Evolutionary conservation across 768 basidiomycete species (phyloP).

Genomic region (Boletellus emodensis): DNA sequence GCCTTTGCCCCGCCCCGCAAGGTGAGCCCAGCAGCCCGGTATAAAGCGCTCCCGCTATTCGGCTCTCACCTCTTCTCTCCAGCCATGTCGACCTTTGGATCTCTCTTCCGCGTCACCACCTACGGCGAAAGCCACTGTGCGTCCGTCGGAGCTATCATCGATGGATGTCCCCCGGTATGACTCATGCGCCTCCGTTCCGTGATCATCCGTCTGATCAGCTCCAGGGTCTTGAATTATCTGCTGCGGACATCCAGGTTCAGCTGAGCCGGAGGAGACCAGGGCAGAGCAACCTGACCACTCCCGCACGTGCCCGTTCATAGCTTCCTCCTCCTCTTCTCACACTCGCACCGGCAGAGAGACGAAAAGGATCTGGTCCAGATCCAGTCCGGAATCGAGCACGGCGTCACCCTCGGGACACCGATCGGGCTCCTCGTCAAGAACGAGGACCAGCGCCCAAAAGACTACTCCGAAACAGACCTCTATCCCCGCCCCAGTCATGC

Average conservation of each 20-base stretch:
- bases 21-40: background rate
- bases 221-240: conserved; percentile 78
- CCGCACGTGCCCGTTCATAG: conserved; percentile 49
- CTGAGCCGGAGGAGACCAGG: conserved; percentile 90
- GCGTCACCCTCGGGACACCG: conserved; percentile 94
- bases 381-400: conserved; percentile 92
- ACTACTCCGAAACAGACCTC: conserved; percentile 96
- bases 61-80: conserved; percentile 13
- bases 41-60: conserved; percentile 17
- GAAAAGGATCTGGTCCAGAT: conserved; percentile 93
- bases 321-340: background rate
- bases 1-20: conserved; percentile 14
- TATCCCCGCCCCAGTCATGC: conserved; percentile 98
- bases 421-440: conserved; percentile 96
- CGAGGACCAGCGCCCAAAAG: conserved; percentile 97
- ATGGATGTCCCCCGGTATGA: conserved; percentile 92
- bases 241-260: conserved; percentile 86
- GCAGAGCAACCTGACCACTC: conserved; percentile 94
- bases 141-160: conserved; percentile 95
- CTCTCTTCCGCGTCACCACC: conserved; percentile 89
- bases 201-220: conserved; percentile 12
- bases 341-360: conserved; percentile 61
- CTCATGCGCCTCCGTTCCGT: conserved; percentile 1
- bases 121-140: conserved; percentile 98
- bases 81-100: conserved; percentile 92